Percentiles rank a stretch among this genome's conserved stretches.
Evolutionary conservation across 2,329 filamentous ascomycete genomes (phyloP).

Genomic region (Phialophora verrucosa): DNA sequence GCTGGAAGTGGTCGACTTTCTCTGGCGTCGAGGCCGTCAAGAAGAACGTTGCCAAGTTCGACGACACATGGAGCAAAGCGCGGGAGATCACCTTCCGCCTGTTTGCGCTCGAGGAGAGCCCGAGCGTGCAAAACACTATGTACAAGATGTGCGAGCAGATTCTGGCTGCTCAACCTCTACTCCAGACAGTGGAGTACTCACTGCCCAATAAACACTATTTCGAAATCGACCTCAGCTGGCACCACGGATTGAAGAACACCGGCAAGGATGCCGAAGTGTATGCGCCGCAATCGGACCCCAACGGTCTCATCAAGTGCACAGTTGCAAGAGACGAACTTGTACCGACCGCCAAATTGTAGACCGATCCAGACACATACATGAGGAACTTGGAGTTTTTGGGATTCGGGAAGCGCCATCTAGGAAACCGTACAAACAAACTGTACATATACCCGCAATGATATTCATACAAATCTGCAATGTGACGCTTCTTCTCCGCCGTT

Average conservation of each 20-base stretch:
- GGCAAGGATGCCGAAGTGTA: constrained; percentile 96
- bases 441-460: constrained; percentile 27
- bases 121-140: constrained; percentile 96
- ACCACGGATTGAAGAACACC: constrained; percentile 93
- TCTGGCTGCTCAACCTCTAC: constrained; percentile 72
- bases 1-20: constrained; percentile 84
- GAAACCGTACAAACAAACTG: constrained; percentile 6
- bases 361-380: constrained; percentile 34
- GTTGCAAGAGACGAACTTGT: constrained; percentile 56
- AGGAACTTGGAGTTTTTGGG: not conserved
- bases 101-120: constrained; percentile 88
- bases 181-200: constrained; percentile 76
- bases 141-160: constrained; percentile 97
- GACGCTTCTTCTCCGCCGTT: not conserved
- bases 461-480: constrained; percentile 22
- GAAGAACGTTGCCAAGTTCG: constrained; percentile 69
- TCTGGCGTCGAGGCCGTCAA: constrained; percentile 69
- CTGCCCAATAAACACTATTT: constrained; percentile 99
- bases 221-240: constrained; percentile 95
- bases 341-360: constrained; percentile 15
- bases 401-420: not conserved
- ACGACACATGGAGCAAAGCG: constrained; percentile 78
- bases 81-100: constrained; percentile 84
- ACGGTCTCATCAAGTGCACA: constrained; percentile 93
- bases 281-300: constrained; percentile 88